Evolutionary conservation across 306 rosid genomes (phyloP), one percentile per base, ranked within the genome.

Genomic region (Macrotyloma uniflorum): DNA sequence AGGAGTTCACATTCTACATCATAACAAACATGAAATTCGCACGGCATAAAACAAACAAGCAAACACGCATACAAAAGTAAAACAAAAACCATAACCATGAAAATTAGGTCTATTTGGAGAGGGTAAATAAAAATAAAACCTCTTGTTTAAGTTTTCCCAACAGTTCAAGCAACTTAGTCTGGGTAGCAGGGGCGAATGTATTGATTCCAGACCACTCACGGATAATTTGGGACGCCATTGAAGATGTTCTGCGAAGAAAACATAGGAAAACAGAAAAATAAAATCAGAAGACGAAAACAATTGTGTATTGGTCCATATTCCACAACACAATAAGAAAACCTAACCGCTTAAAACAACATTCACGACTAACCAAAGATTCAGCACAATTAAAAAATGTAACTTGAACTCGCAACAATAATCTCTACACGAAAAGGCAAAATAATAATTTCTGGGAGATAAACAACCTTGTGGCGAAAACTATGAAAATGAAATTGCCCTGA

Each of bases 131-230:
- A 12, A 8, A 51, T n/a, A 26, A 14, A 76, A 95, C 99, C 98
- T 95, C 96, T 33, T 80, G 90, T 72, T 95, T 93, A 22, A 95
- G 97, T 19, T 87, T 85, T 63, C 98, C 96, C 75, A 95, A 77
- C 74, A 93, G 85, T 70, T 92, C 96, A 75, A 89, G 85, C 86
- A 95, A 74, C 84, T 91, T 95, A 32, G 86, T 87, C 87, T 95
- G 99, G 2, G 99, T 95, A 53, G 97, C 96, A 46, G 88, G 78
- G 9, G 99, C 96, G 64, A 95, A 95, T 18, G 88, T 82, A 82
- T 91, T 93, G 75, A 93, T 88, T 79, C 99, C 98, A 2, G 87
- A 78, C 99, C 99, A 95, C 64, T 95, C 99, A 58, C 96, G 93
- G 12, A 87, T 42, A n/a, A 79, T 38, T 67, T 74, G 92, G 47